phyloP scores from a whole-genome alignment of 164 flowering plant genomes.

The Liriodendron chinense region DNA sequence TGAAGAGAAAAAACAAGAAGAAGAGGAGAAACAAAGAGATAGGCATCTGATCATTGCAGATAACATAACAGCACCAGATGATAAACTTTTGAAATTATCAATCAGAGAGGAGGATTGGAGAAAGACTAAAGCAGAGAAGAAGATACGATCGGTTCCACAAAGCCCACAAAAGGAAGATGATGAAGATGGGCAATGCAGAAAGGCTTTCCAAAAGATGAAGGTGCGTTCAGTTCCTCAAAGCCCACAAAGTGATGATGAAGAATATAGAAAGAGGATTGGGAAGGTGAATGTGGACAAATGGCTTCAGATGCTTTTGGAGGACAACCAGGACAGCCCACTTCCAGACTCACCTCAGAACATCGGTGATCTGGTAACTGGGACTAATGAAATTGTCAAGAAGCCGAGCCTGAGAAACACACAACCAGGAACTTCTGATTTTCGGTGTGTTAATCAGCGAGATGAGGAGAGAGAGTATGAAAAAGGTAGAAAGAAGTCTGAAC shows the following conservation, averaged over 20 bases:
- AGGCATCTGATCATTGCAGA: slow-evolving; percentile 19
- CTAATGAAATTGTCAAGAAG: slow-evolving; percentile 38
- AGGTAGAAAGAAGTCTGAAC: slow-evolving; percentile 15
- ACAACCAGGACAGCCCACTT: slow-evolving; percentile 28
- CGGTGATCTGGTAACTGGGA: slow-evolving; percentile 19
- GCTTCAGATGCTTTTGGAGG: slow-evolving; percentile 75
- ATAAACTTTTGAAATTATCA: slow-evolving; percentile 36
- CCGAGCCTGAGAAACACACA: slow-evolving; percentile 29
- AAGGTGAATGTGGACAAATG: slow-evolving; percentile 91
- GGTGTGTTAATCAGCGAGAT: not conserved
- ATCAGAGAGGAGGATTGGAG: slow-evolving; percentile 29
- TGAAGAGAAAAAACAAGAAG: slow-evolving; percentile 27
- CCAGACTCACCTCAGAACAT: slow-evolving; percentile 13
- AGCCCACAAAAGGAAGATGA: slow-evolving; percentile 59
- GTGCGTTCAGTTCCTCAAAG: slow-evolving; percentile 32
- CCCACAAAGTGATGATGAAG: slow-evolving; percentile 63
- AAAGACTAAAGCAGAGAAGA: slow-evolving; percentile 2
- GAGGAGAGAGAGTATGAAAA: slow-evolving; percentile 4
- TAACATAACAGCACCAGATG: slow-evolving; percentile 26
- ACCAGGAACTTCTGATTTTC: not conserved
- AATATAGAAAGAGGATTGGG: slow-evolving; percentile 68
- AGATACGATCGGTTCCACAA: slow-evolving; percentile 26
- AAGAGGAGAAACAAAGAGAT: slow-evolving; percentile 15
- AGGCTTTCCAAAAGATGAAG: slow-evolving; percentile 2
- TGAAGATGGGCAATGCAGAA: slow-evolving; percentile 20